Evolutionary conservation across 1,139 yeast genomes (phyloP), one percentile per base, ranked within the genome.

Genomic region (Pichia sp.): DNA sequence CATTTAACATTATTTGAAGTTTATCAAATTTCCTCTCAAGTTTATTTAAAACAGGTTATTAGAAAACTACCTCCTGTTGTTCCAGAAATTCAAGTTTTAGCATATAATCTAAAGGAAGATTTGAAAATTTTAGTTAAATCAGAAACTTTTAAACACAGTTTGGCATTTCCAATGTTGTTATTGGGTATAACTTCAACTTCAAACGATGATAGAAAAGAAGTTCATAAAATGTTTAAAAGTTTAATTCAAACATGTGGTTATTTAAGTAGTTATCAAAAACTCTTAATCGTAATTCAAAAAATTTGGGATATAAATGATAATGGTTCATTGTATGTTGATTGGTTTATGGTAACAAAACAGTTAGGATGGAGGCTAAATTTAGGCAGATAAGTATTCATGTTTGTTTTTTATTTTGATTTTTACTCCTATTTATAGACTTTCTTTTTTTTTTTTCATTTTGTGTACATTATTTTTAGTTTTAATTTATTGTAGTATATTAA

Each of bases 1-100:
- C 81, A 78, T 56, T 67, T 77, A 46, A 76, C 80, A 0, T 58
- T 76, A 8, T 78, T 78, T 59, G 81, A 77, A 58, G 75, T 78
- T 2, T 74, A 74, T 56, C 80, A 77, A 60, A 55, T 77, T 36
- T 70, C 78, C 50, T 70, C 79, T 7, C 76, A 73, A 59, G 65
- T 77, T 31, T 76, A 74, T 55, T 62, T 77, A 14, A 66, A 76
- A 36, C 79, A 77, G 57, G 70, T 79, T 1, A 71, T 78, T 1
- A 60, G 74, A 59, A 72, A 70, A 52, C 65, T 73, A 55, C 77
- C 77, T 47, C 80, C 82, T 0, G 70, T 76, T 5, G 70, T 73
- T 54, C 64, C 77, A 29, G 80, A 75, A 58, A 69, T 75, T 27
- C 60, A 75, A 47, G 68, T 71, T 41, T 68, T 60, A 60, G 55